Percentiles rank a stretch among this genome's conserved stretches.
Conservation (phyloP, 352 stramenopile genomes). For the Hyphochytrium catenoides region DNA sequence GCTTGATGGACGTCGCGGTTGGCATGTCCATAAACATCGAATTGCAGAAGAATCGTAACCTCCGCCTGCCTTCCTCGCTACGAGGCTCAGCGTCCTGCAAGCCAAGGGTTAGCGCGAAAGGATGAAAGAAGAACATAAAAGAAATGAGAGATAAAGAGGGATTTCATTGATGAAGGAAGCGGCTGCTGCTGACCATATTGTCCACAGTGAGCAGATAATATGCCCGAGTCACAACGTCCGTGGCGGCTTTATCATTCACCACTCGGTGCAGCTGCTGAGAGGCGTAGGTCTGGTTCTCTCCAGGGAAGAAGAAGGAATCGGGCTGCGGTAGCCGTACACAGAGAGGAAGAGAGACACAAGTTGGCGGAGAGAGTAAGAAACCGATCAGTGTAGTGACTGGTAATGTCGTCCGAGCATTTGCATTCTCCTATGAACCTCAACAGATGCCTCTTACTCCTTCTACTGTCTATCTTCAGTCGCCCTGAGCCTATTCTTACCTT, state of each 20-base stretch:
- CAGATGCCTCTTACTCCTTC: too few relatives aligned
- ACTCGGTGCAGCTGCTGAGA: constrained; percentile 49
- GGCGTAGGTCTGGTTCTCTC: constrained; percentile 7
- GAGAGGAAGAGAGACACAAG: too few relatives aligned
- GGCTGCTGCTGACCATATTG: too few relatives aligned
- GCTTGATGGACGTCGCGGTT: constrained; percentile 41
- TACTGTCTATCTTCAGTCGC: too few relatives aligned
- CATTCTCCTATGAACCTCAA: too few relatives aligned
- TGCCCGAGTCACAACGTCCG: constrained; percentile 13
- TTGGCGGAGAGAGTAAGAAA: too few relatives aligned
- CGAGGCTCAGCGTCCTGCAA: constrained; percentile 52
- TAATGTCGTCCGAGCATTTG: constrained; percentile 38
- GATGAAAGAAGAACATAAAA: too few relatives aligned
- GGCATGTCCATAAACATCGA: constrained; percentile 65
- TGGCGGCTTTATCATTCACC: constrained; percentile 20
- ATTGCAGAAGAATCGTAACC: constrained; percentile 71
- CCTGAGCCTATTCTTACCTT: too few relatives aligned
- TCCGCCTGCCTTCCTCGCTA: constrained; percentile 48
- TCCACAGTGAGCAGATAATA: constrained; percentile 61
- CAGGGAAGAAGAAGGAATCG: constrained; percentile 20
- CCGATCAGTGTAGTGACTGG: constrained; percentile 22
- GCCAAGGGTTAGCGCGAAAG: too few relatives aligned
- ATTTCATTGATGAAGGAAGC: too few relatives aligned
- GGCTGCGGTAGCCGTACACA: too few relatives aligned
- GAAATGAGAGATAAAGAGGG: too few relatives aligned